Conservation (phyloP, 2,329 filamentous ascomycete species). For the Botrytis fabae region DNA sequence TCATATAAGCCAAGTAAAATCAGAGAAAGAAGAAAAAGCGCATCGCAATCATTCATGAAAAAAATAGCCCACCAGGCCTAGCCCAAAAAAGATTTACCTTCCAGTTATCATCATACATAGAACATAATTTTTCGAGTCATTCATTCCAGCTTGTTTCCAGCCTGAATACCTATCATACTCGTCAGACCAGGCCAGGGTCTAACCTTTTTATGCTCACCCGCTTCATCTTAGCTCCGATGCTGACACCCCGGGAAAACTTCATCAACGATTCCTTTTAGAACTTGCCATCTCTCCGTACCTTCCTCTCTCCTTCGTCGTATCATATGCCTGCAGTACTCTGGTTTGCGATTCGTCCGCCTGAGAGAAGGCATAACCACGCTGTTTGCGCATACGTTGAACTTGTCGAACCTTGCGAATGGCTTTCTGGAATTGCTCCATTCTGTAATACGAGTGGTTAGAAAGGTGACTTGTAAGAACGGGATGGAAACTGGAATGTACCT, state of each 20-base stretch:
- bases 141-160: not conserved
- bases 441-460: constrained; percentile 41
- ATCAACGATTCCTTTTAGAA: constrained; percentile 27
- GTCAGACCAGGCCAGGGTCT: constrained; percentile 16
- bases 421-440: constrained; percentile 99
- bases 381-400: constrained; percentile 98
- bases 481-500: constrained; percentile 57
- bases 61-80: constrained; percentile 12
- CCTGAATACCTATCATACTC: not conserved
- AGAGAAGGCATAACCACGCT: constrained; percentile 96
- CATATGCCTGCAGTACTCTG: constrained; percentile 92
- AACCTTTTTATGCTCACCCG: not conserved
- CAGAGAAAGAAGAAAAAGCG: not conserved
- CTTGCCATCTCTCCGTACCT: constrained; percentile 89
- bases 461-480: constrained; percentile 27
- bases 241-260: not conserved
- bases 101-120: constrained; percentile 20
- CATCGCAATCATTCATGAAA: constrained; percentile 6
- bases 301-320: constrained; percentile 89
- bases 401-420: constrained; percentile 97
- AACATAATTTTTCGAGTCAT: constrained; percentile 13
- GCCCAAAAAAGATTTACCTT: constrained; percentile 15
- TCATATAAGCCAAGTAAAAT: not conserved
- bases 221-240: not conserved
- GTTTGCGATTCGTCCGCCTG: constrained; percentile 97